A percentile compares a stretch with the other conserved stretches of the same genome.
Conservation (phyloP, 2,329 filamentous ascomycete species). For the Colletotrichum orbiculare region DNA sequence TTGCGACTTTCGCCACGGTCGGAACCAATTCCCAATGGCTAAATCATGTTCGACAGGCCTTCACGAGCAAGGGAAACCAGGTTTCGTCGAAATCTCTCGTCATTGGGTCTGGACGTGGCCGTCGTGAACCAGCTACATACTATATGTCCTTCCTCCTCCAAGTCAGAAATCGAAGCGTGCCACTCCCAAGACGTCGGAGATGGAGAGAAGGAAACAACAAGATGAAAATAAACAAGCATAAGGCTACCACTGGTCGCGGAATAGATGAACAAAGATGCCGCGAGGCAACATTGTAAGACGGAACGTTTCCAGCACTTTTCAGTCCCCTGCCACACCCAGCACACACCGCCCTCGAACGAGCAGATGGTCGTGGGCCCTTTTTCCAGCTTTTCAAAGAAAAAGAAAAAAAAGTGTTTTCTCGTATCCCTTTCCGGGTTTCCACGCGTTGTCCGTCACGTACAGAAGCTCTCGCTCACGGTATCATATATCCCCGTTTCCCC, state of each 20-base stretch:
- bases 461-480: constrained; percentile 13
- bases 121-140: constrained; percentile 22
- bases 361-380: too few species aligned
- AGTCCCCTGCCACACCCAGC: constrained; percentile 1
- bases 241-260: constrained; percentile 7
- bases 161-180: not conserved
- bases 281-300: constrained; percentile 44
- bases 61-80: not conserved
- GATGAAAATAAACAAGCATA: not conserved
- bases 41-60: not conserved
- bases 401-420: constrained; percentile 1
- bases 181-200: not conserved
- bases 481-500: constrained; percentile 15
- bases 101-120: constrained; percentile 13
- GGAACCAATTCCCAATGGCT: not conserved
- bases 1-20: not conserved
- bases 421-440: not conserved
- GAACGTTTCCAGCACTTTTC: constrained; percentile 33
- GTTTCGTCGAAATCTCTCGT: constrained; percentile 18
- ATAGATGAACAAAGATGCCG: constrained; percentile 45
- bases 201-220: not conserved
- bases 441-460: constrained; percentile 13
- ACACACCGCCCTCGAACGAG: too few species aligned
- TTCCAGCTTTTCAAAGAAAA: not conserved
- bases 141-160: constrained; percentile 21